phyloP scores from a whole-genome alignment of 257 asterid species.

The Paulownia fortunei region DNA sequence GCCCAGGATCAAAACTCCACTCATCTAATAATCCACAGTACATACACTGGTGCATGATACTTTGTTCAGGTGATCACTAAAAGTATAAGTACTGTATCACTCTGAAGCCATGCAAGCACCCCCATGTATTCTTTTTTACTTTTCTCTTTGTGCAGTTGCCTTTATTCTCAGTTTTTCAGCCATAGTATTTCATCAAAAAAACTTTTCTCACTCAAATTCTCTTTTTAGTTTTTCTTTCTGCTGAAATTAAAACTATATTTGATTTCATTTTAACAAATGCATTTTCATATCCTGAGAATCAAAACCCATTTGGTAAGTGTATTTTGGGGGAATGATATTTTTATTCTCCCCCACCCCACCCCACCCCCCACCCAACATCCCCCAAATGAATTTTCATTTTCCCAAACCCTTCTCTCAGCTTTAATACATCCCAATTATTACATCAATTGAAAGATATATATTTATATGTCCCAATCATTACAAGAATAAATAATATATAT shows the following conservation, averaged over 20 bases:
- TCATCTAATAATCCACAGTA: neutral
- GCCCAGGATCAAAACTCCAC: neutral
- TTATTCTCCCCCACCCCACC: no score
- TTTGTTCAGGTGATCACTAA: neutral
- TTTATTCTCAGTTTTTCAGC: neutral
- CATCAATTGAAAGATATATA: neutral
- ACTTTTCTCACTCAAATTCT: neutral
- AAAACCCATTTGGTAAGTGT: neutral
- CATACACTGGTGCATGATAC: neutral
- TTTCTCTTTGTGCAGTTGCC: neutral
- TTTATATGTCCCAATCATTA: neutral
- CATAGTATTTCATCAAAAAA: no score
- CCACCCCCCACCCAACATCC: no score
- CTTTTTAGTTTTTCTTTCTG: neutral
- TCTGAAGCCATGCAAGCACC: neutral
- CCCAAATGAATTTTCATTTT: no score
- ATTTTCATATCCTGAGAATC: neutral
- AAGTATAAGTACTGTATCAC: neutral
- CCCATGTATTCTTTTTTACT: neutral
- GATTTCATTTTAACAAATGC: neutral
- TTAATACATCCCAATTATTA: neutral
- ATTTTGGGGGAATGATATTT: no score
- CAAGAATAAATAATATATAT: neutral
- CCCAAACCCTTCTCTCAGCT: neutral
- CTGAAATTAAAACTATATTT: neutral